Percentiles rank a stretch among this genome's conserved stretches.
Evolutionary conservation across 495 filamentous ascomycete genomes (phyloP).

Genomic region (Penicillium arizonense): DNA sequence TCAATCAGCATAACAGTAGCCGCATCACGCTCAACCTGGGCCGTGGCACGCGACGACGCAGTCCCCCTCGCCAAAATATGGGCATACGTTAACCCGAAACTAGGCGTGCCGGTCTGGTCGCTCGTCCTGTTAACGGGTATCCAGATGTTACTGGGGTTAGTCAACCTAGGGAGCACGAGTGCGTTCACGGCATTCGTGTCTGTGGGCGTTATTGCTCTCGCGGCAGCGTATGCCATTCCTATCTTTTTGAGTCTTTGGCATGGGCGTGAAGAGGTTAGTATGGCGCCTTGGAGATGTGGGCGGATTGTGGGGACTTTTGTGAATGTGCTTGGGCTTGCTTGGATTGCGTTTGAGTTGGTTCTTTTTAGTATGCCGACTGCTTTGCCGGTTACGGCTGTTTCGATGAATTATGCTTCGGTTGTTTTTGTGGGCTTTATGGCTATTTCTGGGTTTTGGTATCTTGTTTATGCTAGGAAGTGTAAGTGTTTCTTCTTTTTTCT

Average conservation of each 20-base stretch:
- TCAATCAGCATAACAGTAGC: constrained; percentile 62
- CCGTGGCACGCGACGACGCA: constrained; percentile 57
- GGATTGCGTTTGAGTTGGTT: constrained; percentile 61
- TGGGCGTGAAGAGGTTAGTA: constrained; percentile 48
- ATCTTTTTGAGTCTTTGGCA: constrained; percentile 55
- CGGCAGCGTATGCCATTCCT: constrained; percentile 56
- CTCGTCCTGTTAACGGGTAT: constrained; percentile 34
- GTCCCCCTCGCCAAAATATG: constrained; percentile 34
- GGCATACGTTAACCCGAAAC: constrained; percentile 26
- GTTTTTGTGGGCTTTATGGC: constrained; percentile 58
- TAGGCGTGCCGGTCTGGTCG: constrained; percentile 37
- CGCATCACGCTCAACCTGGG: constrained; percentile 58
- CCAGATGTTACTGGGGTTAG: constrained; percentile 55
- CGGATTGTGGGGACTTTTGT: constrained; percentile 52
- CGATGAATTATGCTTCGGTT: constrained; percentile 63
- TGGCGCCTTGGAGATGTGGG: constrained; percentile 55
- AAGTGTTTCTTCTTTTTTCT: constrained; percentile 16
- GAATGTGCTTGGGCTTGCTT: constrained; percentile 56
- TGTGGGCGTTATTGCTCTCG: constrained; percentile 60
- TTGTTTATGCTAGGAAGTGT: constrained; percentile 46
- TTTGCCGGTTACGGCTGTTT: constrained; percentile 43
- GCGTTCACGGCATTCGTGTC: constrained; percentile 66
- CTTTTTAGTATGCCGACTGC: constrained; percentile 54
- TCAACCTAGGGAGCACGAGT: constrained; percentile 58
- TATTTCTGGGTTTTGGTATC: constrained; percentile 44